These are phyloP conservation scores for Trichoderma atrobrunneum DNA, from an alignment of 2,329 filamentous ascomycete genomes.

Conservation along the genomic window DNA sequence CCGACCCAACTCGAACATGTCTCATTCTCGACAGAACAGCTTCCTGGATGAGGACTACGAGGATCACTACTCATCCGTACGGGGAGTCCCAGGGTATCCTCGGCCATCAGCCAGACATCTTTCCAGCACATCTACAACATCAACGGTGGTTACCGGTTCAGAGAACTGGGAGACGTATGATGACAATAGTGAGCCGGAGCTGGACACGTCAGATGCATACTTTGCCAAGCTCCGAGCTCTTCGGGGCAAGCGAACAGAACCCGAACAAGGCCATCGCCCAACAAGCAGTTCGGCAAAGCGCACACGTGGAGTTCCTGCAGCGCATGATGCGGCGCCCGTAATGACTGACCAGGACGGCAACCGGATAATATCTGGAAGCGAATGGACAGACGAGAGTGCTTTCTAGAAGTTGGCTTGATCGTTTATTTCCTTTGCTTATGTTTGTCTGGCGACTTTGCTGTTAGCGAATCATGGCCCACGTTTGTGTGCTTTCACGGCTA, in stretches of 20 bases:
- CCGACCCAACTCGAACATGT: slow-evolving; percentile 41
- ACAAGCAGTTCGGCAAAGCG: slow-evolving; percentile 51
- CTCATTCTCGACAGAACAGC: slow-evolving; percentile 32
- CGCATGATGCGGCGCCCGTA: slow-evolving; percentile 47
- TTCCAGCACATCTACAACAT: slow-evolving; percentile 63
- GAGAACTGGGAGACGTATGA: slow-evolving; percentile 99
- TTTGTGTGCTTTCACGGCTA: not conserved
- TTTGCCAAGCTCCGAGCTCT: slow-evolving; percentile 73
- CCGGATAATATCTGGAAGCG: slow-evolving; percentile 61
- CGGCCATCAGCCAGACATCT: slow-evolving; percentile 60
- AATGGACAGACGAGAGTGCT: slow-evolving; percentile 65
- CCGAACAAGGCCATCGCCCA: slow-evolving; percentile 45
- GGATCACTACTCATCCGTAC: slow-evolving; percentile 42
- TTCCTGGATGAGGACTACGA: slow-evolving; percentile 31
- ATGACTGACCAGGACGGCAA: slow-evolving; percentile 59
- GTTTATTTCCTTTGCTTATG: not conserved
- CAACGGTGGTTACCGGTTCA: slow-evolving; percentile 75
- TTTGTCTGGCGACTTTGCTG: not conserved
- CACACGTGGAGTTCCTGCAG: slow-evolving; percentile 51
- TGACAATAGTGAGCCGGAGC: slow-evolving; percentile 73
- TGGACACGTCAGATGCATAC: slow-evolving; percentile 74
- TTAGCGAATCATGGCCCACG: not conserved
- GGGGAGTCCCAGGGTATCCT: slow-evolving; percentile 38
- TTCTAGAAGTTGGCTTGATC: slow-evolving; percentile 38
- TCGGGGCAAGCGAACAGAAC: slow-evolving; percentile 60